Evolutionary conservation across 2,329 filamentous ascomycete genomes (phyloP), one percentile per base, ranked within the genome.

Genomic region (Alternaria gansuensis): DNA sequence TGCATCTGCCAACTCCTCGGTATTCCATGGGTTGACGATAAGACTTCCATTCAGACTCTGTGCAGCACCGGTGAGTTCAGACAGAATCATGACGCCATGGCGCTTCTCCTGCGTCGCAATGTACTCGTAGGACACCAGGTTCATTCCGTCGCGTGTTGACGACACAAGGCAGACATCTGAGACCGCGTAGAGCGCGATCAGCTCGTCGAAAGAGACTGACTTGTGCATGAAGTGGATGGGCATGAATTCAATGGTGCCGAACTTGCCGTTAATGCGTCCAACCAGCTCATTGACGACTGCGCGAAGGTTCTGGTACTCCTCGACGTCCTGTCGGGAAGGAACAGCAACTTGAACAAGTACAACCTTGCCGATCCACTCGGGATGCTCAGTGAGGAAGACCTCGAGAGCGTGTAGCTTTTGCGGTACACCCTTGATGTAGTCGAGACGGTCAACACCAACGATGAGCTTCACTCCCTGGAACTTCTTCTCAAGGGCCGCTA

Each of bases 161-260:
- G 91, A 96, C 36, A 96, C 94, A 13, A 98, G 86, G 75, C 93
- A 97, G 43, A 92, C 91, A 75, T 97, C 95, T 3, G 92, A 95
- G 23, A 96, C 90, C 14, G 92, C 91, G 75, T 98, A 98, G 8
- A 98, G 85, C 0, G 93, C 93, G 49, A 96, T 93, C 34, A 99
- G 87, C 80, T 98, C 95, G 68, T 97, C 93, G 69, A 98, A 97
- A 48, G 88, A 88, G 73, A 98, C 93, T 4, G 92, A 96, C 81
- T 97, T 96, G 82, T 98, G 95, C 72, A 98, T 88, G 82, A 97
- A 98, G 79, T 98, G 95, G 69, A 99, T 98, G 1, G 95, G 95
- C 90, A 96, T 97, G 81, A 97, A 98, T 78, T 98, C 94, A 72
- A 98, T 90, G 31, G 93, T 97, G 76, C 94, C 93, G 73, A 97